These are phyloP conservation scores for Hibiscus tridactylites DNA, from an alignment of 345 rosid genomes.

Conservation along the genomic window DNA sequence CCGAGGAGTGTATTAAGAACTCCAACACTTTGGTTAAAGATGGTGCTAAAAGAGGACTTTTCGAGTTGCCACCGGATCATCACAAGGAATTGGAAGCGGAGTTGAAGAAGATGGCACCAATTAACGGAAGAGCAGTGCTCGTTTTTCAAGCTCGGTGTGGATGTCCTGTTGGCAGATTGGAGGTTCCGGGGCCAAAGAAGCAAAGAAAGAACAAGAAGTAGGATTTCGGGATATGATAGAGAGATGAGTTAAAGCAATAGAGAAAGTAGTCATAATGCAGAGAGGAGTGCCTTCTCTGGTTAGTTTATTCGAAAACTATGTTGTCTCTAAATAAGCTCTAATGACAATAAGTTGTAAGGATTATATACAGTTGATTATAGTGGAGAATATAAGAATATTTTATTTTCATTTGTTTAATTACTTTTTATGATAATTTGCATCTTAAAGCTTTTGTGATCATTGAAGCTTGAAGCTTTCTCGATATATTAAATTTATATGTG, in stretches of 20 bases:
- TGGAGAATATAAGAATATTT: conserved; percentile 38
- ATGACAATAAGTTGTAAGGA: conserved; percentile 38
- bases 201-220: conserved; percentile 72
- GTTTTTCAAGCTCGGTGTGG: conserved; percentile 63
- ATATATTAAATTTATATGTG: background rate
- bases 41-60: conserved; percentile 47
- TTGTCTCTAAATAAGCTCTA: conserved; percentile 38
- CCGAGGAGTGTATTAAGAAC: conserved; percentile 76
- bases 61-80: conserved; percentile 67
- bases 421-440: conserved; percentile 4
- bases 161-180: conserved; percentile 74
- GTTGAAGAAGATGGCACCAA: conserved; percentile 77
- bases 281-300: conserved; percentile 34
- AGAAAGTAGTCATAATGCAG: conserved; percentile 34
- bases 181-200: conserved; percentile 83
- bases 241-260: conserved; percentile 26
- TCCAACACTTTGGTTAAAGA: conserved; percentile 30
- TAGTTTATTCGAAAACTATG: conserved; percentile 23
- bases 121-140: conserved; percentile 66
- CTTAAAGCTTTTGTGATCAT: background rate
- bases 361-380: conserved; percentile 34
- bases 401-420: conserved; percentile 17
- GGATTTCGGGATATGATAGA: conserved; percentile 18
- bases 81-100: conserved; percentile 65
- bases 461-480: background rate